Base-by-base conservation (phyloP, 2,329 filamentous ascomycete species). In the Aspergillus fructus region DNA sequence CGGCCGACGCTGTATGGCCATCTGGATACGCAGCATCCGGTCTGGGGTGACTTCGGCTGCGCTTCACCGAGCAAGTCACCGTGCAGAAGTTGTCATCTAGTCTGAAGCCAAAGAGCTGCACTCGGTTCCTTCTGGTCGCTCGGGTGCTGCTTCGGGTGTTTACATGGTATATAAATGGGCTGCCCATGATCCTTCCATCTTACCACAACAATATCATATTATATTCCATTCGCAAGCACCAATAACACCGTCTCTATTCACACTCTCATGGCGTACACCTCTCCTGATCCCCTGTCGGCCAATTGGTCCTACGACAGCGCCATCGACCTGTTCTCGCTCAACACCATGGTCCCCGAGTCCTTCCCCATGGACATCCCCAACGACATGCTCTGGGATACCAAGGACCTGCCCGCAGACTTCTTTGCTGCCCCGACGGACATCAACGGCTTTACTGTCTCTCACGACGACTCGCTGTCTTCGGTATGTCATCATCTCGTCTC, bases 301-400 rank as follows among this genome's bases (percentile, higher is more conserved):
- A 71, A 72, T 56, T 73, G 71, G 71, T 67, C 62, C 59, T 73
- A 72, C 49, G 70, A 72, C 58, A 71, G 62, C 48, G 66, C 69
- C 21, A 70, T 73, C 52, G 70, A 73, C 55, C 62, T 73, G 13
- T 73, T 73, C 59, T 65, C 69, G 19, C 49, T 71, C 45, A 69
- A 71, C 54, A 64, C 70, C 24, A 63, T 67, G 51, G 63, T 71
- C 33, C 70, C 70, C 49, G 67, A 72, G 49, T 55, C 67, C 9
- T 66, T 68, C 41, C 55, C 67, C 2, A 63, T 73, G 54, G 71
- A 72, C 33, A 66, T 73, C 23, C 58, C 68, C 40, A 67, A 70
- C 47, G 67, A 65, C 19, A 59, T 72, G 46, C 62, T 68, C 6
- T 48, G 65, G 37, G 68, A 71, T 23, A 55, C 69, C 12, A 72